Conservation (phyloP, 805 yeast species). For the Wickerhamia fluorescens region DNA sequence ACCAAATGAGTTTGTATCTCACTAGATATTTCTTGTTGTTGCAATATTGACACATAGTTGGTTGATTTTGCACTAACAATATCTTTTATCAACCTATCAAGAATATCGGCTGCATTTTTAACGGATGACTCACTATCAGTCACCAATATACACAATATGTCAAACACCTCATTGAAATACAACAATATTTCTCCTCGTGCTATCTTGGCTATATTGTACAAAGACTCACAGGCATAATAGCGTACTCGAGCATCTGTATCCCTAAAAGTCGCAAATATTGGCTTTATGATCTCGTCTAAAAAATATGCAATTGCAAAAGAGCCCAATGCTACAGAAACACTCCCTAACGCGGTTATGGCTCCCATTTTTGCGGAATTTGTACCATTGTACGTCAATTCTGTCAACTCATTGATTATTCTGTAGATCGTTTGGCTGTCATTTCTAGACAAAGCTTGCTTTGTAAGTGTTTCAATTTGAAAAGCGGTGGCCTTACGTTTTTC, state of each 20-base stretch:
- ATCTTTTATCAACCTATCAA: slow-evolving; percentile 86
- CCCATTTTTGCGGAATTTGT: slow-evolving; percentile 77
- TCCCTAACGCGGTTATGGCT: slow-evolving; percentile 91
- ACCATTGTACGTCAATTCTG: slow-evolving; percentile 69
- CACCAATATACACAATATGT: slow-evolving; percentile 80
- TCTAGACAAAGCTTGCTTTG: slow-evolving; percentile 58
- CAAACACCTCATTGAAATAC: slow-evolving; percentile 92
- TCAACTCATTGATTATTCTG: slow-evolving; percentile 65
- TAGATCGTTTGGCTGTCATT: slow-evolving; percentile 56
- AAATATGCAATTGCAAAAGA: slow-evolving; percentile 74
- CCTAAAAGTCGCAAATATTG: slow-evolving; percentile 91
- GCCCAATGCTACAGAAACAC: slow-evolving; percentile 91
- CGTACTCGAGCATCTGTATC: slow-evolving; percentile 97
- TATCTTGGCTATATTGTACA: slow-evolving; percentile 92
- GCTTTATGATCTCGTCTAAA: slow-evolving; percentile 80
- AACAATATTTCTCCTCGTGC: slow-evolving; percentile 90
- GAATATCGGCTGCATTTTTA: slow-evolving; percentile 89
- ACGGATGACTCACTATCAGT: slow-evolving; percentile 90
- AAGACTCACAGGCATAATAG: slow-evolving; percentile 92
- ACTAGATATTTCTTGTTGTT: slow-evolving; percentile 32
- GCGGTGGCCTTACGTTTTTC: slow-evolving; percentile 43
- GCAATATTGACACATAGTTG: slow-evolving; percentile 70
- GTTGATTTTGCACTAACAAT: slow-evolving; percentile 93
- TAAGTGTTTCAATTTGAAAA: slow-evolving; percentile 66
- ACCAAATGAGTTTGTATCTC: slow-evolving; percentile 36